Percentiles rank a stretch among this genome's conserved stretches.
Evolutionary conservation across 2,329 filamentous ascomycete species (phyloP).

Genomic region (Chaetomium strumarium): DNA sequence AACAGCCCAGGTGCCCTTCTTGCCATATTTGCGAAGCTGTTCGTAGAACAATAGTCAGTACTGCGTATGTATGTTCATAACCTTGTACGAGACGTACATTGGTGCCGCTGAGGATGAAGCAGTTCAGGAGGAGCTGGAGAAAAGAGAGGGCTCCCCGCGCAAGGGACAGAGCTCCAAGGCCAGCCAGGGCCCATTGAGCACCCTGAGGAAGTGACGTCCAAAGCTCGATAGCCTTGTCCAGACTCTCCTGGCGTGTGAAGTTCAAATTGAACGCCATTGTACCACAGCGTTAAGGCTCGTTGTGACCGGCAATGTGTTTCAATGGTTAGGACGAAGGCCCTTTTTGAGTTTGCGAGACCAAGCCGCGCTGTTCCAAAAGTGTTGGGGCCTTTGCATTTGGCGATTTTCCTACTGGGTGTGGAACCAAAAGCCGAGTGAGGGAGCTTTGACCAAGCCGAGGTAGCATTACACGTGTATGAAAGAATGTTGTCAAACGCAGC

Average conservation of each 20-base stretch:
- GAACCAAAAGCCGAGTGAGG: too few relatives aligned
- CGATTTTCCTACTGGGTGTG: too few relatives aligned
- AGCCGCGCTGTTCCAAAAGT: conserved; percentile 10
- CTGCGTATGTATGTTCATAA: background rate
- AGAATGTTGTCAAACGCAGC: too few relatives aligned
- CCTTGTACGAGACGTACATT: conserved; percentile 42
- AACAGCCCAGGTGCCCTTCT: conserved; percentile 87
- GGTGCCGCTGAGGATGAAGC: conserved; percentile 61
- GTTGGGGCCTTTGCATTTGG: background rate
- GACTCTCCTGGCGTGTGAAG: conserved; percentile 14
- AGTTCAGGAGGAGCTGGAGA: conserved; percentile 55
- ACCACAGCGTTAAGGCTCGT: background rate
- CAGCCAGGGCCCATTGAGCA: conserved; percentile 43
- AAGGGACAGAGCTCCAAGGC: conserved; percentile 54
- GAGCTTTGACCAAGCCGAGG: too few relatives aligned
- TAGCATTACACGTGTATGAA: too few relatives aligned
- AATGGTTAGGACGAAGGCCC: background rate
- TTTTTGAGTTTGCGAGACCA: background rate
- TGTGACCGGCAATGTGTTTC: background rate
- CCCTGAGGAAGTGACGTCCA: conserved; percentile 39
- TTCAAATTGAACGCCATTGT: conserved; percentile 11
- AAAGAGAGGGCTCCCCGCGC: conserved; percentile 52
- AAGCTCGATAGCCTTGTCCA: conserved; percentile 32
- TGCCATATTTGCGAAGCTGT: conserved; percentile 83
- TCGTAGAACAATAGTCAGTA: conserved; percentile 20